These are phyloP conservation scores for Hypocreales sp. DNA, from an alignment of 2,329 filamentous ascomycete genomes.

Conservation along the genomic window DNA sequence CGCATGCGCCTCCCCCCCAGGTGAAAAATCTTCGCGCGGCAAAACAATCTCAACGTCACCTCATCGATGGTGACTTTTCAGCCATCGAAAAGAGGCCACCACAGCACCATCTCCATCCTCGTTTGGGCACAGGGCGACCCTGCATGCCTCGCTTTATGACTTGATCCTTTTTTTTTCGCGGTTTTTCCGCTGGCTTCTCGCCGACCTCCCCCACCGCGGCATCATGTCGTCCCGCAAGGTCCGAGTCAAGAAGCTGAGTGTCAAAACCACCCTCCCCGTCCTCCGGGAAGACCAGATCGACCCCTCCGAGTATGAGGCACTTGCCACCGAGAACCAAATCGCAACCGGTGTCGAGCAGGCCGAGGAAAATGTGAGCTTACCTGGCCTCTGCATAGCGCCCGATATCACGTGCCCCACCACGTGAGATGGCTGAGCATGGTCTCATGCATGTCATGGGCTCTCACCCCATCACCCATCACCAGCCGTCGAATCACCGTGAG, in stretches of 20 bases:
- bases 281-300: constrained; percentile 87
- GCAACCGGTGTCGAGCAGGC: constrained; percentile 94
- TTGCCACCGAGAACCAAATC: constrained; percentile 71
- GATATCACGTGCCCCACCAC: constrained; percentile 33
- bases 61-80: constrained; percentile 30
- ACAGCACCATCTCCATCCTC: constrained; percentile 36
- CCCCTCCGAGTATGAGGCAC: constrained; percentile 68
- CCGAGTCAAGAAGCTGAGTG: constrained; percentile 80
- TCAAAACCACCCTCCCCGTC: constrained; percentile 76
- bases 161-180: constrained; percentile 50
- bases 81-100: constrained; percentile 38
- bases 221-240: constrained; percentile 53
- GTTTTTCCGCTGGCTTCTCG: constrained; percentile 36
- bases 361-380: constrained; percentile 80
- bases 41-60: constrained; percentile 40
- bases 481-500: too few relatives aligned
- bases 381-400: constrained; percentile 11
- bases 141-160: constrained; percentile 43
- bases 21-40: constrained; percentile 40
- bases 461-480: too few relatives aligned
- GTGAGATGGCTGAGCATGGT: constrained; percentile 21
- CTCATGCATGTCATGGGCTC: too few relatives aligned
- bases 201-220: constrained; percentile 21
- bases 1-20: constrained; percentile 12
- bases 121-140: constrained; percentile 30